Evolutionary conservation across 345 rosid species (phyloP).

Genomic region (Dipteronia dyeriana): DNA sequence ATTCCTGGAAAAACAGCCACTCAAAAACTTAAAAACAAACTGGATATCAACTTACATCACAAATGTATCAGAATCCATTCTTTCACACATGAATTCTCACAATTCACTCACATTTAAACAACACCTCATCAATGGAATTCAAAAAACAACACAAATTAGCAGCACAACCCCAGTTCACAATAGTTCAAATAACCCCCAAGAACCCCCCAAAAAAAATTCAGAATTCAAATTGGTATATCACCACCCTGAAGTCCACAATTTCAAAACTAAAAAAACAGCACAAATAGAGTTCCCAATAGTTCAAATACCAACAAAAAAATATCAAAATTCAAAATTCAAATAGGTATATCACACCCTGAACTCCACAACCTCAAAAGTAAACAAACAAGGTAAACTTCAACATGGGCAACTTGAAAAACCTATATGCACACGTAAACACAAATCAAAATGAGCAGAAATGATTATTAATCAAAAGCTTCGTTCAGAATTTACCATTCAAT

Average conservation of each 20-base stretch:
- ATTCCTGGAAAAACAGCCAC: background rate
- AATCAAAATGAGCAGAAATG: background rate
- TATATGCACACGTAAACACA: background rate
- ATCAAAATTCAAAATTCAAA: slow-evolving; percentile 3
- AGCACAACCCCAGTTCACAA: background rate
- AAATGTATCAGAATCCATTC: background rate
- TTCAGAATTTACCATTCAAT: slow-evolving; percentile 34
- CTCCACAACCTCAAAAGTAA: slow-evolving; percentile 5
- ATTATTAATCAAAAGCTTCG: background rate
- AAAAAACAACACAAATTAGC: background rate
- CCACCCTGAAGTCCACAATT: slow-evolving; percentile 2
- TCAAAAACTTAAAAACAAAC: slow-evolving; percentile 4
- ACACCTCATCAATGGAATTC: background rate
- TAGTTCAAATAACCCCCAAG: background rate
- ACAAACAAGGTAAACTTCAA: background rate
- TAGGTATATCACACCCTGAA: background rate
- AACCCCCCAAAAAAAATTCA: background rate
- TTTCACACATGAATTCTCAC: background rate
- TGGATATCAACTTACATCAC: background rate
- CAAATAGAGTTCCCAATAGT: background rate
- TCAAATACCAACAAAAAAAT: background rate
- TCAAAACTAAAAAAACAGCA: slow-evolving; percentile 4
- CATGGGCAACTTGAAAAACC: slow-evolving; percentile 5
- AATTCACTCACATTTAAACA: background rate
- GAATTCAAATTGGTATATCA: background rate